Percentiles rank a stretch among this genome's conserved stretches.
These are phyloP conservation scores for Porodaedalea pini DNA, from an alignment of 1,284 basidiomycete genomes.

Conservation along the genomic window DNA sequence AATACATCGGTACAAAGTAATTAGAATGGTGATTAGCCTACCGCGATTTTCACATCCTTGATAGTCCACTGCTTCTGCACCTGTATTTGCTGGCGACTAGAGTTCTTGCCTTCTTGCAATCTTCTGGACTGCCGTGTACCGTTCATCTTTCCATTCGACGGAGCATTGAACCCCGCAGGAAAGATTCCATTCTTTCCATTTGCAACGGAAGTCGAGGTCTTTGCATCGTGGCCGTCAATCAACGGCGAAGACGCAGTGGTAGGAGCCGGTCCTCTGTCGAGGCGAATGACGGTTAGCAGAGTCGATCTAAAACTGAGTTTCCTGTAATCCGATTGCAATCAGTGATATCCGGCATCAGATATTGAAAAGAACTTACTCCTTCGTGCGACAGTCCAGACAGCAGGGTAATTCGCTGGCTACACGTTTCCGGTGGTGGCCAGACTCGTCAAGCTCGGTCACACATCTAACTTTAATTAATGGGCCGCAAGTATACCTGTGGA, in stretches of 20 bases:
- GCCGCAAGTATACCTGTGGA: constrained; percentile 53
- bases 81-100: constrained; percentile 45
- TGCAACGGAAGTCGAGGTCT: not conserved
- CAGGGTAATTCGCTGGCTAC: constrained; percentile 48
- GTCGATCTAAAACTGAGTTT: constrained; percentile 29
- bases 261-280: constrained; percentile 10
- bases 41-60: constrained; percentile 73
- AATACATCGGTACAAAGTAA: not conserved
- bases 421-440: constrained; percentile 31
- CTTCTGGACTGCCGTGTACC: constrained; percentile 60
- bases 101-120: constrained; percentile 51
- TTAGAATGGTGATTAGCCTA: constrained; percentile 32
- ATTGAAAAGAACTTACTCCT: constrained; percentile 43
- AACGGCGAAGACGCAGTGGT: not conserved
- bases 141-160: constrained; percentile 5
- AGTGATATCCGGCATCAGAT: not conserved
- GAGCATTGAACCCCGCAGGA: not conserved
- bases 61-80: constrained; percentile 64
- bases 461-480: constrained; percentile 55
- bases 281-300: constrained; percentile 8
- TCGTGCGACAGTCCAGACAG: constrained; percentile 58
- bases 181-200: not conserved
- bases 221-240: not conserved
- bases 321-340: constrained; percentile 21
- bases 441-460: constrained; percentile 22